Base-by-base conservation (phyloP, 768 basidiomycete genomes). In the Termitomyces sp. region DNA sequence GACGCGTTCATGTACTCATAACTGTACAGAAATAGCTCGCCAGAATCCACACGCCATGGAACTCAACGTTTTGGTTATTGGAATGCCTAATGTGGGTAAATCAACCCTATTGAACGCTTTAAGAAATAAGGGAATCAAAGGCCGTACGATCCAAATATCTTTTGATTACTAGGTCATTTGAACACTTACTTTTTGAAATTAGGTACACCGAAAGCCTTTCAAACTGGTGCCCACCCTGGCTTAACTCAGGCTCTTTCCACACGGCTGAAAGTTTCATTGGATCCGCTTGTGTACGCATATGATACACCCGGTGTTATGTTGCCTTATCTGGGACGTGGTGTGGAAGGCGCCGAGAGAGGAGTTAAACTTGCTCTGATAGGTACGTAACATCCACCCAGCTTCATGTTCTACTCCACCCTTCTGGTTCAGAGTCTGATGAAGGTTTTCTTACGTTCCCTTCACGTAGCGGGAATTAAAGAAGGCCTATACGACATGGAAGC, bases 31-130 rank as follows among this genome's bases (percentile, higher is more conserved):
- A 64, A 80, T 91, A 63, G 88, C 90, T 33, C 84, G 83, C 65
- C 76, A 77, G 43, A 80, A 86, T 68, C 84, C 84, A 52, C 82
- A 90, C 61, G 80, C 84, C 48, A 83, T 85, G 64, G 90, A 90
- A 68, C 74, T 92, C 63, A 94, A 94, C 65, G 88, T 98, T 7
- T 80, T 98, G 2, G 93, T 98, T 24, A 87, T 97, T 58, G 97
- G 97, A 24, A 98, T 99, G 96, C 97, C 97, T 18, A 98, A 98
- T 70, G 94, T 98, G 48, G 96, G 96, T 43, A 98, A 99, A 74
- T 98, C 95, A 14, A 95, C 92, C 2, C 73, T 98, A 52, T 76
- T 99, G 13, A 99, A 99, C 67, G 85, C 93, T 1, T 79, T 99
- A 28, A 83, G 96, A 44, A 86, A 83, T 66, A 86, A 86, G 67